phyloP scores from a whole-genome alignment of 108 stramenopile species.

The Aurantiochytrium sp. region DNA sequence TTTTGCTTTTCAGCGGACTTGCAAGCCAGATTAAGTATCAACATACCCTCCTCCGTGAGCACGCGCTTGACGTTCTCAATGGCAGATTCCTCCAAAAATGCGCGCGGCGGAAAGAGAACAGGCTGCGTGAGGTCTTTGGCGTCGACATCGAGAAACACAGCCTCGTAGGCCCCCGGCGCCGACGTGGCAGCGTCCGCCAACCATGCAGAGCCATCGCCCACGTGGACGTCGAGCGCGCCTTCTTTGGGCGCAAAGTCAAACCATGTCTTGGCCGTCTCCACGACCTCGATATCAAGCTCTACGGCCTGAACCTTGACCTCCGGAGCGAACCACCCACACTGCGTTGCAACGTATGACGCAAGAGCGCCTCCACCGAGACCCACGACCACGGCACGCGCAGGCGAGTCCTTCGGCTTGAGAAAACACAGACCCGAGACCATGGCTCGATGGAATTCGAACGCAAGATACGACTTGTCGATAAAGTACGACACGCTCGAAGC shows the following conservation, averaged over 20 bases:
- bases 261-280: neutral
- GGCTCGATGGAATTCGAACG: constrained; percentile 1
- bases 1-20: neutral
- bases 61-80: neutral
- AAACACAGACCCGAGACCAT: neutral
- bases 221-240: neutral
- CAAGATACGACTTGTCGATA: neutral
- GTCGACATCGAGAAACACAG: constrained; percentile 10
- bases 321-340: neutral
- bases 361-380: constrained; percentile 11
- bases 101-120: neutral
- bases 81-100: neutral
- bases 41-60: neutral
- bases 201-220: neutral
- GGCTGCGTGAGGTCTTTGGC: neutral
- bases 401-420: neutral
- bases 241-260: neutral
- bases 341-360: neutral
- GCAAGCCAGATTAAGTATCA: constrained; percentile 4
- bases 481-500: neutral
- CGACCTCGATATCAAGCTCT: neutral
- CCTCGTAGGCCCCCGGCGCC: neutral
- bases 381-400: neutral
- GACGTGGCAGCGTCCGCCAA: neutral
- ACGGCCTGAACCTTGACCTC: neutral